phyloP scores from a whole-genome alignment of 352 stramenopile genomes.

The Saprolegnia parasitica region DNA sequence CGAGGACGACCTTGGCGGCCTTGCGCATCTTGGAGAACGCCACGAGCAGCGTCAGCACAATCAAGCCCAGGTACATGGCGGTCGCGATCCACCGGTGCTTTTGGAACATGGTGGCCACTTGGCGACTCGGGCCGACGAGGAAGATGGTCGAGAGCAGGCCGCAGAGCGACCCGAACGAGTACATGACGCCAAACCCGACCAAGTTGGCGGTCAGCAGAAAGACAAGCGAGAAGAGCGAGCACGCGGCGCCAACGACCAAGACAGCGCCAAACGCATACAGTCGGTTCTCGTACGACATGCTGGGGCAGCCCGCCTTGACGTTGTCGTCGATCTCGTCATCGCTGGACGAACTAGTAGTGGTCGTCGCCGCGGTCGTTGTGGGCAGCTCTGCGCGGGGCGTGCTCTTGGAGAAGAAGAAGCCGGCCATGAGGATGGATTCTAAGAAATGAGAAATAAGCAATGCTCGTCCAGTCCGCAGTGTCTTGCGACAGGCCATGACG shows the following conservation, averaged over 20 bases:
- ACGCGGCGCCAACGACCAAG: not conserved
- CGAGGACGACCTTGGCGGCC: conserved; percentile 35
- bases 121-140: conserved; percentile 50
- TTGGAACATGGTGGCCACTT: conserved; percentile 62
- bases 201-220: conserved; percentile 33
- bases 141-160: conserved; percentile 45
- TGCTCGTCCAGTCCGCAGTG: not conserved
- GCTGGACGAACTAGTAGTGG: too few species aligned
- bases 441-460: too few species aligned
- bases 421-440: not conserved
- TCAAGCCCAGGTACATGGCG: conserved; percentile 43
- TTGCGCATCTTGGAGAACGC: conserved; percentile 35
- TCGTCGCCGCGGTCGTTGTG: too few species aligned
- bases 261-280: not conserved
- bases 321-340: not conserved
- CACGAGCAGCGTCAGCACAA: conserved; percentile 43
- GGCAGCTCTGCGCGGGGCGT: not conserved
- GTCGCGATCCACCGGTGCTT: conserved; percentile 40
- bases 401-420: not conserved
- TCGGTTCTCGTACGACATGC: conserved; percentile 16
- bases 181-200: conserved; percentile 38
- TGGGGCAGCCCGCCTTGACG: conserved; percentile 3
- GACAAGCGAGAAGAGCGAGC: conserved; percentile 4
- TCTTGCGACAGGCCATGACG: not conserved
- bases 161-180: conserved; percentile 52